Percentiles rank a stretch among this genome's conserved stretches.
Conservation (phyloP, 2,329 filamentous ascomycete genomes). For the Onygena corvina region DNA sequence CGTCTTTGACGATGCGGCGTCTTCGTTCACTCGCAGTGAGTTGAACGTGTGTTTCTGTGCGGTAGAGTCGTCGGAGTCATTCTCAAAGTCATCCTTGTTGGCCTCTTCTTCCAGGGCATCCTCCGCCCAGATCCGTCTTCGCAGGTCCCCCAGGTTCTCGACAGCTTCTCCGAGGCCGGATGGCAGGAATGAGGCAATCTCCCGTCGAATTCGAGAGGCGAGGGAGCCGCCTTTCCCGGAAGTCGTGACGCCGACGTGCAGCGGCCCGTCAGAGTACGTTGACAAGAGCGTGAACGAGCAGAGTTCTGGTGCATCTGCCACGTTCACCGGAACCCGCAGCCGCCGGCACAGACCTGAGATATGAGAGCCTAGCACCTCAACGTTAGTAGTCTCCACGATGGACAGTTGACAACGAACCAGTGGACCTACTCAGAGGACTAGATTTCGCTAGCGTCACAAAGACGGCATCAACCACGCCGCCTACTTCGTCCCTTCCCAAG, state of each 20-base stretch:
- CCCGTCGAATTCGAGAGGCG: slow-evolving; percentile 73
- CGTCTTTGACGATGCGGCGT: slow-evolving; percentile 60
- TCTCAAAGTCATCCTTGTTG: slow-evolving; percentile 32
- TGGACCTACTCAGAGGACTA: slow-evolving; percentile 37
- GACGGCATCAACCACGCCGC: slow-evolving; percentile 71
- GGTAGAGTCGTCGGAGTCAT: slow-evolving; percentile 37
- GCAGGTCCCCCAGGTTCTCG: slow-evolving; percentile 59
- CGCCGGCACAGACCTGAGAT: slow-evolving; percentile 65
- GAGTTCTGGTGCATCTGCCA: slow-evolving; percentile 71
- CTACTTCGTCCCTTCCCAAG: slow-evolving; percentile 69
- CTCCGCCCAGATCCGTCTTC: slow-evolving; percentile 61
- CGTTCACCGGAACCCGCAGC: slow-evolving; percentile 82
- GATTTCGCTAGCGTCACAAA: slow-evolving; percentile 60
- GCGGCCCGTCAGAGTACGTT: slow-evolving; percentile 75
- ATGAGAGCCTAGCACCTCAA: slow-evolving; percentile 40
- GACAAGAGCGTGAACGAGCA: slow-evolving; percentile 86
- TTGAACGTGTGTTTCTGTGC: slow-evolving; percentile 73
- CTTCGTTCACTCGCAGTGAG: slow-evolving; percentile 57
- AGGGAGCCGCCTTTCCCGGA: slow-evolving; percentile 92
- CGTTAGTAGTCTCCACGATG: not conserved
- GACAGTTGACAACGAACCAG: not conserved
- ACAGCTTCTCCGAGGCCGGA: slow-evolving; percentile 64
- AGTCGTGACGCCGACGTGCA: slow-evolving; percentile 91
- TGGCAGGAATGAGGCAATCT: slow-evolving; percentile 72
- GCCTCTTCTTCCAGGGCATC: slow-evolving; percentile 45